Evolutionary conservation across 345 rosid species (phyloP).

Genomic region (Melaleuca quinquenervia): DNA sequence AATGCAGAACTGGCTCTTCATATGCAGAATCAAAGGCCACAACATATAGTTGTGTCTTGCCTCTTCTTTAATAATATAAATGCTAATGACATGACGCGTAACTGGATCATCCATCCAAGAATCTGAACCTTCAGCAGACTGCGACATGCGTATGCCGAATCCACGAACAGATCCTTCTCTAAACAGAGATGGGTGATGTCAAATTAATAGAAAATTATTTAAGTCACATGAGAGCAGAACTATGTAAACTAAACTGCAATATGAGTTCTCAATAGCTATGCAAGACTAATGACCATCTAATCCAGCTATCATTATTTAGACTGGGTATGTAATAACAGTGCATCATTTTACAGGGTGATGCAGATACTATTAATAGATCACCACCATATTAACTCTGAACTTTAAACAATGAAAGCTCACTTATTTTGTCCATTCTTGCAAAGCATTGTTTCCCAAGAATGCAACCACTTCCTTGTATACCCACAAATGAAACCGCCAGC

Average conservation of each 20-base stretch:
- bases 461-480: not conserved
- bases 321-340: not conserved
- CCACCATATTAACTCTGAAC: not conserved
- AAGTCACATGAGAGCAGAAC: not conserved
- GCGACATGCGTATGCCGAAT: constrained; percentile 58
- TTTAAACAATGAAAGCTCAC: not conserved
- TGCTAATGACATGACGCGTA: constrained; percentile 65
- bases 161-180: constrained; percentile 86
- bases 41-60: constrained; percentile 33
- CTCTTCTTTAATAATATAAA: constrained; percentile 28
- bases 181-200: not conserved
- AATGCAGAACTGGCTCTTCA: constrained; percentile 46
- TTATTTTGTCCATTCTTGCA: not conserved
- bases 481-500: not conserved
- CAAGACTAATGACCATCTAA: not conserved
- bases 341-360: not conserved
- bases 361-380: not conserved
- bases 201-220: not conserved
- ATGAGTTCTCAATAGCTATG: not conserved
- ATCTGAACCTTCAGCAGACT: constrained; percentile 70
- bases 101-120: constrained; percentile 97
- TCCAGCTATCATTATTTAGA: not conserved
- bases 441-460: not conserved
- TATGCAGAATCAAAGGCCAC: constrained; percentile 79
- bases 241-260: not conserved